Conservation (phyloP, 2,329 filamentous ascomycete genomes). For the Colletotrichum noveboracense region DNA sequence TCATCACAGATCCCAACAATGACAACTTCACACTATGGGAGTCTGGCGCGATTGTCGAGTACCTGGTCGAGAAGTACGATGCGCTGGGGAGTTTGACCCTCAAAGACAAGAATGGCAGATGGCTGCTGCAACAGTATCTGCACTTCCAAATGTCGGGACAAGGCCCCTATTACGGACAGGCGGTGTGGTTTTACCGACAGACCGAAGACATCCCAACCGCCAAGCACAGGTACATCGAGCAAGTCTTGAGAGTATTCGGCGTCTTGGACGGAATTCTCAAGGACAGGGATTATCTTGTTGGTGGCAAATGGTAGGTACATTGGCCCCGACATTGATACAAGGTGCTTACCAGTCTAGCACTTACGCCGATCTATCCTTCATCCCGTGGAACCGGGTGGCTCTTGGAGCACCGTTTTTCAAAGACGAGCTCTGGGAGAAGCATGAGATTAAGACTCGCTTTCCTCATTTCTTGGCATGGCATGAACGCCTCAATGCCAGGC, state of each 20-base stretch:
- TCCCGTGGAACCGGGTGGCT: slow-evolving; percentile 30
- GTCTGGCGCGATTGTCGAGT: slow-evolving; percentile 33
- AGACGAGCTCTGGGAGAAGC: background rate
- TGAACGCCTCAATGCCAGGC: background rate
- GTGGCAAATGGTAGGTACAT: slow-evolving; percentile 33
- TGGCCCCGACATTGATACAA: slow-evolving; percentile 22
- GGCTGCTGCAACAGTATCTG: slow-evolving; percentile 30
- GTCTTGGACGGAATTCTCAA: slow-evolving; percentile 35
- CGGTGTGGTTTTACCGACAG: slow-evolving; percentile 37
- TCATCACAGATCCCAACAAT: slow-evolving; percentile 38
- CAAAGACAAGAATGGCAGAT: slow-evolving; percentile 1
- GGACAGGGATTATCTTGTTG: slow-evolving; percentile 37
- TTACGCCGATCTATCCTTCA: slow-evolving; percentile 34
- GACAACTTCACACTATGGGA: slow-evolving; percentile 28
- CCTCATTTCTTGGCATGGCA: background rate
- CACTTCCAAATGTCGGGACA: slow-evolving; percentile 49
- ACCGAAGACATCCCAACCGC: slow-evolving; percentile 29
- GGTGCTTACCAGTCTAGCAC: background rate
- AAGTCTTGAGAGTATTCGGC: slow-evolving; percentile 30
- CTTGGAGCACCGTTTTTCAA: background rate
- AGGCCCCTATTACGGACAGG: slow-evolving; percentile 49
- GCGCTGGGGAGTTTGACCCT: slow-evolving; percentile 22
- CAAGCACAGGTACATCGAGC: slow-evolving; percentile 32
- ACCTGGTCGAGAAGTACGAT: slow-evolving; percentile 33
- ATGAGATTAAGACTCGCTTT: background rate